These are phyloP conservation scores for Chloris gayana DNA, from an alignment of 176 grass and related monocot genomes.

Conservation along the genomic window DNA sequence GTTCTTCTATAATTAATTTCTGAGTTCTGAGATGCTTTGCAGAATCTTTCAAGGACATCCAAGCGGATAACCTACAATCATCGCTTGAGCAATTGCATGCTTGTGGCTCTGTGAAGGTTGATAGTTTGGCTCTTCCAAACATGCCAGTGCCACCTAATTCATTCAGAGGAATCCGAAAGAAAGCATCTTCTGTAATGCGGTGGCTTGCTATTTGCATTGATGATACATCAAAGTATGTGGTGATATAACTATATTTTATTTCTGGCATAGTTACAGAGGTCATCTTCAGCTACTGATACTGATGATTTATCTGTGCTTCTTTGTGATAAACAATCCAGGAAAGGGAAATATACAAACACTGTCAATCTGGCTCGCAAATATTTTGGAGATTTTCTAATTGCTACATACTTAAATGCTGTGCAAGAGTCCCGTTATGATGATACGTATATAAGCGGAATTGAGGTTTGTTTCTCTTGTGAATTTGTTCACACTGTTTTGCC, in stretches of 20 bases:
- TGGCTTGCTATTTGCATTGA: constrained; percentile 89
- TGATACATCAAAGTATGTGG: constrained; percentile 79
- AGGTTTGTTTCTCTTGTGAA: constrained; percentile 56
- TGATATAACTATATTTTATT: constrained; percentile 27
- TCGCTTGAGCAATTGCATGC: constrained; percentile 70
- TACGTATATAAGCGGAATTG: constrained; percentile 72
- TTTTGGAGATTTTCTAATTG: constrained; percentile 92
- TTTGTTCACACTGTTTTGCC: constrained; percentile 22
- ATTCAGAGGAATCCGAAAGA: constrained; percentile 87
- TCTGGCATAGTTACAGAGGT: constrained; percentile 2
- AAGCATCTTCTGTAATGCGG: constrained; percentile 68
- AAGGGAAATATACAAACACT: constrained; percentile 69
- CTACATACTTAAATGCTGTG: constrained; percentile 70
- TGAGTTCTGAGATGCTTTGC: constrained; percentile 40
- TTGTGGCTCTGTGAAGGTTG: constrained; percentile 42
- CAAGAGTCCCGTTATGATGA: constrained; percentile 81
- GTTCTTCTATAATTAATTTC: constrained; percentile 1
- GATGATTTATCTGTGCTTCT: constrained; percentile 34
- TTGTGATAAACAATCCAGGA: constrained; percentile 59
- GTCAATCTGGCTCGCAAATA: constrained; percentile 86
- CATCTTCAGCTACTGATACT: constrained; percentile 11
- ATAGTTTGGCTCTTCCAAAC: constrained; percentile 71
- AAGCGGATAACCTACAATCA: constrained; percentile 55
- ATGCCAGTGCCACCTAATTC: constrained; percentile 67
- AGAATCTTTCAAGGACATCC: constrained; percentile 70